Base-by-base conservation (phyloP, 2,329 filamentous ascomycete genomes). In the Chaetoscypha palmicola region DNA sequence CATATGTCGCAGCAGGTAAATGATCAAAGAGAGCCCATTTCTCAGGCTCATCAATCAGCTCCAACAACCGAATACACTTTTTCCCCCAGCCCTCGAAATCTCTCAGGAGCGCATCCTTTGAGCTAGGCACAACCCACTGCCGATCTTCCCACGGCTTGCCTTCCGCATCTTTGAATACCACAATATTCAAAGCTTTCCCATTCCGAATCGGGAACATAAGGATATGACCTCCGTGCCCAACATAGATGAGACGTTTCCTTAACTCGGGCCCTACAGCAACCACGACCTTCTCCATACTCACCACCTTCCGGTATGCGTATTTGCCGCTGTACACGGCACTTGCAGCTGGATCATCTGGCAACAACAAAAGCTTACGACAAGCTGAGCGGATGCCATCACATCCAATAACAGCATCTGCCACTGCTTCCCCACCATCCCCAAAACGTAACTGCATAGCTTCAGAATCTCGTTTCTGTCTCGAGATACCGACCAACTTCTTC, bases 381-480 rank as follows among this genome's bases (percentile, higher is more conserved):
- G 66, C 64, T 0, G 73, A 77, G 53, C 75, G 74, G 57, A 83
- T 79, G 1, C 79, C 79, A 59, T 83, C 79, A 54, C 76, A 79
- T 3, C 75, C 79, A 38, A 83, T 64, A 1, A 77, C 71, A 2
- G 66, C 65, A 48, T 63, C 63, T 23, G 69, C 68, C 9, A 58
- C 48, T 0, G 63, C 68, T 1, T 55, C 57, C 0, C 59, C 65
- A 1, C 68, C 68, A 54, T 74, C 71, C 2, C 58, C 53, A 46
- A 75, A 71, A 2, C 52, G 48, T 32, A 70, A 37, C 3, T 47
- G 12, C 3, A 62, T 45, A 16, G 53, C 53, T 11, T 46, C 21
- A 58, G 50, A 53, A 10, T 50, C 45, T 4, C 47, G 46, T 2
- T 51, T 51, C 2, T 46, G 36, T 9, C 56, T 49, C 20, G 51